Percentiles rank a stretch among this genome's conserved stretches.
Evolutionary conservation across 305 asterid species (phyloP).

Genomic region (Fraxinus sp.): DNA sequence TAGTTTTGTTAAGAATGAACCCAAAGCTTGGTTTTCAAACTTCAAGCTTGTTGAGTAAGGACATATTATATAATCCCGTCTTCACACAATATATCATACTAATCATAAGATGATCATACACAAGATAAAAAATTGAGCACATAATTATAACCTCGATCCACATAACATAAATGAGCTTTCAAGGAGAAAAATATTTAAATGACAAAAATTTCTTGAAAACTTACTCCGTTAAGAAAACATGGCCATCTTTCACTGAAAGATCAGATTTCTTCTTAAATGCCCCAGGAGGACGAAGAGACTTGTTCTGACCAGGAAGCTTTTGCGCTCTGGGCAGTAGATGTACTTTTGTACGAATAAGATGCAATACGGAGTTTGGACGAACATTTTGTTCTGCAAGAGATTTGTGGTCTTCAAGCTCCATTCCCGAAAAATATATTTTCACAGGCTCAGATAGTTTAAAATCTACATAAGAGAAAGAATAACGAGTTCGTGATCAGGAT

Average conservation of each 20-base stretch:
- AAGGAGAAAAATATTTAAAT: conserved; percentile 11
- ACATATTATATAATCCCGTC: conserved; percentile 1
- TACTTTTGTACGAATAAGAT: conserved; percentile 91
- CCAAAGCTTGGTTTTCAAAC: neutral
- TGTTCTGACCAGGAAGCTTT: conserved; percentile 95
- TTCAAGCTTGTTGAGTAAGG: neutral
- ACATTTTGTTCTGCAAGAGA: conserved; percentile 83
- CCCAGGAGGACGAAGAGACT: conserved; percentile 98
- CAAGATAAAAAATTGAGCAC: conserved; percentile 6
- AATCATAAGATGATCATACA: conserved; percentile 2
- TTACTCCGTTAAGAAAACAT: conserved; percentile 96
- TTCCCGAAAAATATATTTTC: conserved; percentile 75
- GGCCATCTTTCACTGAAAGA: conserved; percentile 97
- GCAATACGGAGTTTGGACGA: conserved; percentile 83
- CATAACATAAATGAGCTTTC: conserved; percentile 14
- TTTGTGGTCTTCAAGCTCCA: conserved; percentile 85
- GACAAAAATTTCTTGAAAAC: conserved; percentile 29
- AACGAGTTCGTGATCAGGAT: neutral
- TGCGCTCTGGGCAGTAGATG: conserved; percentile 88
- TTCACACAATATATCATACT: neutral
- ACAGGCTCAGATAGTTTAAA: conserved; percentile 93
- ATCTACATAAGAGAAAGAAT: conserved; percentile 48
- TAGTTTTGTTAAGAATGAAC: neutral
- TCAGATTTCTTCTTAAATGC: conserved; percentile 98
- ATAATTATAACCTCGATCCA: neutral